Percentiles rank a stretch among this genome's conserved stretches.
Conservation (phyloP, 1,284 basidiomycete genomes). For the Cutaneotrichosporon mucoides region DNA sequence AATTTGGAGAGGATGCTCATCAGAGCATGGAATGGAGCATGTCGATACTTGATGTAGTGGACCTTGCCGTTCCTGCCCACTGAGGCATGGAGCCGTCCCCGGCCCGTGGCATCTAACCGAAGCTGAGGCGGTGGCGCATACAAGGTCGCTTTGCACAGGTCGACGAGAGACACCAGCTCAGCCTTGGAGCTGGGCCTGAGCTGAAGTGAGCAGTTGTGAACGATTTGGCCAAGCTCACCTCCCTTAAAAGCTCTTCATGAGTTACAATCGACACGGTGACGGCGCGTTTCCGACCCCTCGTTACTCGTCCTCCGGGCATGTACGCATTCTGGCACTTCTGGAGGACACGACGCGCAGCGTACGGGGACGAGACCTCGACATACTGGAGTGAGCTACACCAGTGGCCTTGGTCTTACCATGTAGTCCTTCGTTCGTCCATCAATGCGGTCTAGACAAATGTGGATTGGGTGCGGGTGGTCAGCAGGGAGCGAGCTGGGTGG, state of each 20-base stretch:
- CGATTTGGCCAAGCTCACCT: conserved; percentile 22
- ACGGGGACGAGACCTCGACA: conserved; percentile 39
- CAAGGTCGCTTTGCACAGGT: conserved; percentile 43
- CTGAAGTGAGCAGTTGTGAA: conserved; percentile 18
- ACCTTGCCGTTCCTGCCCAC: conserved; percentile 28
- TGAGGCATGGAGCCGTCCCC: conserved; percentile 10
- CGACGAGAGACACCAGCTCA: conserved; percentile 39
- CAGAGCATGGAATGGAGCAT: conserved; percentile 43
- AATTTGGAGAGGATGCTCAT: conserved; percentile 42
- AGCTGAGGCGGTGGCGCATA: conserved; percentile 15
- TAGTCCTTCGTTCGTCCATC: conserved; percentile 49
- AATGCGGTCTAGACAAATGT: conserved; percentile 44
- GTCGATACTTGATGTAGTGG: conserved; percentile 44
- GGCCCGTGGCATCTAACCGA: conserved; percentile 9
- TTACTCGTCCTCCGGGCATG: conserved; percentile 39
- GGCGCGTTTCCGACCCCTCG: conserved; percentile 34
- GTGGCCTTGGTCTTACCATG: conserved; percentile 27
- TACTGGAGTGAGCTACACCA: conserved; percentile 30
- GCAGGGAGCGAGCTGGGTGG: conserved; percentile 34
- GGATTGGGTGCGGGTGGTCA: conserved; percentile 37
- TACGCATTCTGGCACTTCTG: conserved; percentile 41
- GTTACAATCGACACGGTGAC: conserved; percentile 45
- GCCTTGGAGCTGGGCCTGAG: conserved; percentile 35
- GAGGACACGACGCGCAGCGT: conserved; percentile 38
- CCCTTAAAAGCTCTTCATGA: conserved; percentile 37